Evolutionary conservation across 352 stramenopile species (phyloP).

Genomic region (Globisporangium yorkense): DNA sequence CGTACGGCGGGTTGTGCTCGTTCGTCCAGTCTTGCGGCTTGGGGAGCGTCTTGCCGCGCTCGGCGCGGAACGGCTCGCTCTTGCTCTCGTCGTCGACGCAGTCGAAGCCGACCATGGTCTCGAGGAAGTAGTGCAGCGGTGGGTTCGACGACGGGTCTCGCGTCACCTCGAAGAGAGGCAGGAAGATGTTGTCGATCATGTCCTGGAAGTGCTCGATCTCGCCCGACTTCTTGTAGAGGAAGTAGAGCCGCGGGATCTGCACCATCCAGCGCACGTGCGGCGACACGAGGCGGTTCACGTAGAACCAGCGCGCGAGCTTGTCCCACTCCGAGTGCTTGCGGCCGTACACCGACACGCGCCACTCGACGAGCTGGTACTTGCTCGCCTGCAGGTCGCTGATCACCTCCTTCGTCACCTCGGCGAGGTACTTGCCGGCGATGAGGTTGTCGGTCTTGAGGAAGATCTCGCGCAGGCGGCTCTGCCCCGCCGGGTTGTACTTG

Average conservation of each 20-base stretch:
- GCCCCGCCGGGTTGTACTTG: constrained; percentile 97
- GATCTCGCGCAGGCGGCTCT: constrained; percentile 95
- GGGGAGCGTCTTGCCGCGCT: constrained; percentile 69
- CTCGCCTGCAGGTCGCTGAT: constrained; percentile 82
- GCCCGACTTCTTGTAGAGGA: constrained; percentile 93
- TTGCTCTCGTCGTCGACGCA: constrained; percentile 99
- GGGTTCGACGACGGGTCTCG: constrained; percentile 92
- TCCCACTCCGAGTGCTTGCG: constrained; percentile 94
- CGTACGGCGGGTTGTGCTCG: constrained; percentile 91
- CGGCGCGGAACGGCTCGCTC: constrained; percentile 78
- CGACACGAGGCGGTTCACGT: constrained; percentile 85
- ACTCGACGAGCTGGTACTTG: constrained; percentile 95
- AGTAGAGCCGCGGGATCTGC: constrained; percentile 96
- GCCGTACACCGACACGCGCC: constrained; percentile 93
- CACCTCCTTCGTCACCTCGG: constrained; percentile 94
- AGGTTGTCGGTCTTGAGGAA: constrained; percentile 99
- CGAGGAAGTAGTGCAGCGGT: constrained; percentile 89
- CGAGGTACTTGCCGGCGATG: constrained; percentile 94
- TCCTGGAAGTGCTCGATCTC: constrained; percentile 94
- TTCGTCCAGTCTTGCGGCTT: constrained; percentile 85
- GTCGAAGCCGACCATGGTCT: constrained; percentile 97
- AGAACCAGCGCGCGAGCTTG: constrained; percentile 96
- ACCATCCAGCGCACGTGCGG: constrained; percentile 98
- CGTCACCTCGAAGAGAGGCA: constrained; percentile 97
- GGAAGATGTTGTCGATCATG: constrained; percentile 98